Base-by-base conservation (phyloP, 2,329 filamentous ascomycete genomes). In the Calonectria naviculata region DNA sequence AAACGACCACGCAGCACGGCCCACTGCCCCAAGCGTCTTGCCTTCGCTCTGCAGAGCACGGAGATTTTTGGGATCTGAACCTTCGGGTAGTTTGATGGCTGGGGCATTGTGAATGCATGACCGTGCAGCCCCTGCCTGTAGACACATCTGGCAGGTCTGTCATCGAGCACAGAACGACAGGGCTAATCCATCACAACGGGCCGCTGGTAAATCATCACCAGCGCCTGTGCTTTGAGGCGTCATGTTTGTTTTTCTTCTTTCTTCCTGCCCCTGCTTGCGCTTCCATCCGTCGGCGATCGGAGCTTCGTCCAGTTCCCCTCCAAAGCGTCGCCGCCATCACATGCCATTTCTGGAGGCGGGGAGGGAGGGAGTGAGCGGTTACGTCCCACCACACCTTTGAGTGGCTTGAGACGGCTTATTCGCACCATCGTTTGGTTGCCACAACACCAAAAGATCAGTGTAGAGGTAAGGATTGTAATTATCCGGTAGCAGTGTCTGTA, bases 61-160 rank as follows among this genome's bases (percentile, higher is more conserved):
- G 61, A 58, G 60, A 47, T 47, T 49, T 58, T 46, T 56, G 17
- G 38, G 65, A 58, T 58, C 52, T 58, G 31, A 58, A 58, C 52
- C 47, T 54, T 34, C 36, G 54, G 54, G 38, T 64, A 54, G 38
- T 58, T 38, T 61, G 52, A 63, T 65, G 65, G 61, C 65, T 68
- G 67, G 67, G 65, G 74, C 75, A 70, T 77, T 75, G 63, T 69
- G 73, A 69, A 75, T 67, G 58, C 56, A 70, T 66, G 73, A 68
- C 74, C 70, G 71, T 78, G 76, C 76, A 71, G 60, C 60, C 72
- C 71, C 65, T 58, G 52, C 52, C 52, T 36, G 31, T 13, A 28
- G 52, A 58, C 52, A 58, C 17, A 38, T 58, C 34, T 58, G 52
- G 52, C 52, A 58, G 52, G 52, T 58, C 52, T 58, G n/a, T 26